Evolutionary conservation across 306 rosid species (phyloP).

Genomic region (Dalbergia cochinchinensis): DNA sequence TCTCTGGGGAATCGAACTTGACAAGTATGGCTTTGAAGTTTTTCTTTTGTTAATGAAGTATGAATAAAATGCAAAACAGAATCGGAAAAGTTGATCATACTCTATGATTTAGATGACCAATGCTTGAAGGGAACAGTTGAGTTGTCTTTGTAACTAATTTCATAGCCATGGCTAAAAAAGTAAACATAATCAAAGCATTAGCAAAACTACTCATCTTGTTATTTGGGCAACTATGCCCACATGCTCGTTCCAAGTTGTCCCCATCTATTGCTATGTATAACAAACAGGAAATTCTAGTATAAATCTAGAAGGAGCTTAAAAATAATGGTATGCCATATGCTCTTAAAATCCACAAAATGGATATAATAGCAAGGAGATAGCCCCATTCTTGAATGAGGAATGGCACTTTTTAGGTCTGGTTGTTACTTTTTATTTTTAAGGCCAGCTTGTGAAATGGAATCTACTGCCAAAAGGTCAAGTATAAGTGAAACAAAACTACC

Average conservation of each 20-base stretch:
- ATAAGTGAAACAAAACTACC: constrained; percentile 28
- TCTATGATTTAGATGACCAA: not conserved
- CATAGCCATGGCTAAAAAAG: constrained; percentile 1
- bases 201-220: not conserved
- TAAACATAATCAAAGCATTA: not conserved
- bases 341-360: constrained; percentile 32
- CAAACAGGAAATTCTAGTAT: not conserved
- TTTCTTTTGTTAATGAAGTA: not conserved
- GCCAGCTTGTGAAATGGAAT: constrained; percentile 37
- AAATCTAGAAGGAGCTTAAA: constrained; percentile 14
- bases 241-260: constrained; percentile 11
- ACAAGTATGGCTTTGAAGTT: not conserved
- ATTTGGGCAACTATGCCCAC: constrained; percentile 3
- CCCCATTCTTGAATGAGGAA: constrained; percentile 32
- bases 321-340: not conserved
- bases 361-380: constrained; percentile 35
- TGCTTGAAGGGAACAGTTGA: constrained; percentile 14
- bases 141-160: not conserved
- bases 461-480: constrained; percentile 11
- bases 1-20: not conserved
- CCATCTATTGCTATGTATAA: constrained; percentile 31
- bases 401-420: not conserved
- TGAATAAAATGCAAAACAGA: not conserved
- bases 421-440: not conserved
- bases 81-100: not conserved